Evolutionary conservation across 345 rosid genomes (phyloP), one percentile per base, ranked within the genome.

Genomic region (Ceriops zippeliana): DNA sequence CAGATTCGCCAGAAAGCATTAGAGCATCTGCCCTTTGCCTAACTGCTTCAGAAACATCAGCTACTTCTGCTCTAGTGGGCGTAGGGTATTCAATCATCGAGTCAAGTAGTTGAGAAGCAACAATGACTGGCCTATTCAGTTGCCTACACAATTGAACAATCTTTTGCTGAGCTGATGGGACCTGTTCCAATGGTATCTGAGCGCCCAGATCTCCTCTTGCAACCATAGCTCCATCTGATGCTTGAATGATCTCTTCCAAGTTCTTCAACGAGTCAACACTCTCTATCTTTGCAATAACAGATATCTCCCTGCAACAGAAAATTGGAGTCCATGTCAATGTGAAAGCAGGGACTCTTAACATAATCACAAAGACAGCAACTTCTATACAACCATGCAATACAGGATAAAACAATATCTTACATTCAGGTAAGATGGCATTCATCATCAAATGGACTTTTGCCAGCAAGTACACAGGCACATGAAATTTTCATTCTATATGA

Each of bases 141-240:
- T 82, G 84, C 80, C 99, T 85, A 88, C 99, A 96, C 21, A 81
- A 62, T 87, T 89, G 87, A 59, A 96, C 96, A 58, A 92, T 83
- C 73, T 61, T 96, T 72, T 86, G 95, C 75, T 96, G 99, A 49
- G 97, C 95, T 60, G 98, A 80, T 57, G 98, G 99, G 69, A 96
- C 99, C 86, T 96, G 97, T 76, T 96, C 99, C 63, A 96, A 83
- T 56, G 98, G 98, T 72, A 90, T 90, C 88, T 95, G 99, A 75
- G 99, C 99, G 73, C 97, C 99, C 67, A 95, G 76, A 74, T 95
- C 99, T 24, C 96, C 99, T 85, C 99, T 91, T 49, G 99, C 99
- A 30, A 95, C 99, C 99, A 95, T 95, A 76, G 99, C 99, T 75
- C 99, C 99, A 82, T 92, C 98, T 58, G 99, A 92, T 71, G 96